Conservation (phyloP, 2,329 filamentous ascomycete species). For the Monosporascus cannonballus region DNA sequence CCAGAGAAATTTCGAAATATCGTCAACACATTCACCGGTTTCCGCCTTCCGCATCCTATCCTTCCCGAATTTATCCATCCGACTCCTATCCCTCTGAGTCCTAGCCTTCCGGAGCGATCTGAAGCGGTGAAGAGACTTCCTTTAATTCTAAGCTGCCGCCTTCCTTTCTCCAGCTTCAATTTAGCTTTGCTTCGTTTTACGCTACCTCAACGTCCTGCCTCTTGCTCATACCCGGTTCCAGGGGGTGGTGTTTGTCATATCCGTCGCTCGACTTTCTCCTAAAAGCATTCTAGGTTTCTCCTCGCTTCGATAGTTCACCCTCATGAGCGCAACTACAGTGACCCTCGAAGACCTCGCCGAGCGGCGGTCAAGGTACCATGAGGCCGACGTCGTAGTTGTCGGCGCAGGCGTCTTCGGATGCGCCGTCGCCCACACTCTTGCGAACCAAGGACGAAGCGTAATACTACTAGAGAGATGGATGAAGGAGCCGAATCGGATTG, state of each 20-base stretch:
- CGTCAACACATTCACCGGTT: background rate
- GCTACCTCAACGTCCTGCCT: too few species aligned
- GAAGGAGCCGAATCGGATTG: constrained; percentile 90
- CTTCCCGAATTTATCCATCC: too few species aligned
- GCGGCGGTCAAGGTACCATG: constrained; percentile 49
- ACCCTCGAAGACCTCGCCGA: constrained; percentile 35
- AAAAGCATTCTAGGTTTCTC: background rate
- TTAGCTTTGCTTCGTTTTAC: too few species aligned
- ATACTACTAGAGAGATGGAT: constrained; percentile 83
- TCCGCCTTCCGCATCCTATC: constrained; percentile 1
- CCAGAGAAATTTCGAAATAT: background rate
- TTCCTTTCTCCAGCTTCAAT: too few species aligned
- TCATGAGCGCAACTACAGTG: constrained; percentile 28
- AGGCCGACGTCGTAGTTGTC: constrained; percentile 82
- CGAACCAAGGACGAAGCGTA: constrained; percentile 84
- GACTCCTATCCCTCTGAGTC: too few species aligned
- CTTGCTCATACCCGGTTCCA: too few species aligned
- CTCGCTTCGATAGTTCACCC: constrained; percentile 1
- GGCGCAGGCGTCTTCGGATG: constrained; percentile 89
- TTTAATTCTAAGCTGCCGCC: too few species aligned
- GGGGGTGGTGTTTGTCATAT: too few species aligned
- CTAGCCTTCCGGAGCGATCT: too few species aligned
- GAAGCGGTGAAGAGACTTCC: too few species aligned
- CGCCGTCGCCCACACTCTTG: constrained; percentile 76
- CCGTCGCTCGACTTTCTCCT: background rate